A percentile compares a stretch with the other conserved stretches of the same genome.
These are phyloP conservation scores for Fusarium keratoplasticum DNA, from an alignment of 2,329 filamentous ascomycete genomes.

Conservation along the genomic window DNA sequence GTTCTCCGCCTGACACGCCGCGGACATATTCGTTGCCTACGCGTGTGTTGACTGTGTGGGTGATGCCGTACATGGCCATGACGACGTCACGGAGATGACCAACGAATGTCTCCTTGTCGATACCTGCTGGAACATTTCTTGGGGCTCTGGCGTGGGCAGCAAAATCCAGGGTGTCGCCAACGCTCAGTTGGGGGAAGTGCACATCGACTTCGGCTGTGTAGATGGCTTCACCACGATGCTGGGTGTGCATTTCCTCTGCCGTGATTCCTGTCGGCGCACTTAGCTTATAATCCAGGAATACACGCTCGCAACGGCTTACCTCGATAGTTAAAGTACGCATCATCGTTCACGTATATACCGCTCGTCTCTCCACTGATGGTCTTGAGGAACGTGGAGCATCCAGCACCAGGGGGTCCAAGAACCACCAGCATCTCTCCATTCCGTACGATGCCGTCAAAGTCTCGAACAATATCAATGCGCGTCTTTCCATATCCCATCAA, in stretches of 20 bases:
- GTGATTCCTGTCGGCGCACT: conserved; percentile 25
- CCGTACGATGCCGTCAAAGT: conserved; percentile 73
- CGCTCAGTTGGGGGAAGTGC: conserved; percentile 79
- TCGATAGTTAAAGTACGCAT: conserved; percentile 82
- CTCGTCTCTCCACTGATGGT: conserved; percentile 83
- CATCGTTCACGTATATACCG: conserved; percentile 76
- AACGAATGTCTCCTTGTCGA: conserved; percentile 63
- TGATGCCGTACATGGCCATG: conserved; percentile 78
- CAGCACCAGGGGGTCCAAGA: conserved; percentile 73
- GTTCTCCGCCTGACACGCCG: conserved; percentile 64
- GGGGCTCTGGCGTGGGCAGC: conserved; percentile 76
- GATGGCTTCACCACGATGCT: conserved; percentile 78
- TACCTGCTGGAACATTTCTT: conserved; percentile 65
- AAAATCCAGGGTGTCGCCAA: conserved; percentile 81
- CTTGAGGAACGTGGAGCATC: conserved; percentile 85
- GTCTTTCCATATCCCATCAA: conserved; percentile 64
- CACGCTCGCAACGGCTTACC: too few relatives aligned
- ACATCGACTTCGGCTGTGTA: conserved; percentile 86
- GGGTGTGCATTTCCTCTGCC: conserved; percentile 37
- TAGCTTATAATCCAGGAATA: too few relatives aligned
- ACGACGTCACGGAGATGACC: conserved; percentile 74
- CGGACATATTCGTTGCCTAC: conserved; percentile 78
- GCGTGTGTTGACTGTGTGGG: conserved; percentile 74
- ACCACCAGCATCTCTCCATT: conserved; percentile 80
- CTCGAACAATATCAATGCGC: conserved; percentile 72